Evolutionary conservation across 306 rosid species (phyloP).

Genomic region (Oemleria cerasiformis): DNA sequence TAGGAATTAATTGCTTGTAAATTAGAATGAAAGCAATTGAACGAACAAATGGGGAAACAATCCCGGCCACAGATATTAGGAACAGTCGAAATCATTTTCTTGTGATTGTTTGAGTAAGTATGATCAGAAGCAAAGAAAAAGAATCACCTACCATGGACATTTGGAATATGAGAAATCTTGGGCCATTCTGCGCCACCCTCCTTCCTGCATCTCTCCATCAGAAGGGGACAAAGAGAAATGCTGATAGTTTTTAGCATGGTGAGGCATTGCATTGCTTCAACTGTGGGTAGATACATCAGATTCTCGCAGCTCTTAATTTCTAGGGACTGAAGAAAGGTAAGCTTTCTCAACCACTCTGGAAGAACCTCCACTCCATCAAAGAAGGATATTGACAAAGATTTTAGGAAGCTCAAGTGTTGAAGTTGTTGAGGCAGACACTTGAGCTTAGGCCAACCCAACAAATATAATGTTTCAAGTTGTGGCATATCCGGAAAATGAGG

Average conservation of each 20-base stretch:
- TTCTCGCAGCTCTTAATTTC: fast-evolving
- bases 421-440: neutral
- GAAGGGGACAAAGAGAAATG: neutral
- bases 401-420: neutral
- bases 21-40: too few relatives aligned
- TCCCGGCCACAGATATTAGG: too few relatives aligned
- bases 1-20: too few relatives aligned
- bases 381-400: fast-evolving
- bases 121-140: too few relatives aligned
- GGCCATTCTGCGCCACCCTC: neutral
- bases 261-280: neutral
- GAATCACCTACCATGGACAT: fast-evolving
- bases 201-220: neutral
- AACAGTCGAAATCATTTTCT: too few relatives aligned
- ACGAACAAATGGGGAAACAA: too few relatives aligned
- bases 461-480: fast-evolving
- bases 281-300: neutral
- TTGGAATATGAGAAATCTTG: neutral
- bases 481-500: neutral
- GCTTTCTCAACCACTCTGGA: neutral
- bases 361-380: neutral
- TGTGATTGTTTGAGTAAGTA: too few relatives aligned
- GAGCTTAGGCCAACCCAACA: neutral
- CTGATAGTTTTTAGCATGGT: fast-evolving
- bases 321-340: neutral